A percentile compares a stretch with the other conserved stretches of the same genome.
Conservation (phyloP, 1,139 yeast species). For the Yamadazyma triangularis region DNA sequence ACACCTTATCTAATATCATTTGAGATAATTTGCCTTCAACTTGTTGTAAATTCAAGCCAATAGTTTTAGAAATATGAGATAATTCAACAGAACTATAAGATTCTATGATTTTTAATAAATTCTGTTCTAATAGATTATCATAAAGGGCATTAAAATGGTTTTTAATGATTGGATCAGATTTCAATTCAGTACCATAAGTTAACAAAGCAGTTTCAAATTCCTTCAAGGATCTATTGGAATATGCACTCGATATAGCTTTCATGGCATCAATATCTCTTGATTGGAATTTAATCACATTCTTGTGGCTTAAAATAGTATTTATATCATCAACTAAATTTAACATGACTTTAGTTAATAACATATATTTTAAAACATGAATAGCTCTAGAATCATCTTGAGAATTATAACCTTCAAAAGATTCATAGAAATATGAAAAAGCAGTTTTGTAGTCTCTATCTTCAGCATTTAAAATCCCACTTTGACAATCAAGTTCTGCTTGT, state of each 20-base stretch:
- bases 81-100: slow-evolving; percentile 95
- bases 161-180: slow-evolving; percentile 83
- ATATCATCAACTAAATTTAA: slow-evolving; percentile 83
- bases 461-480: slow-evolving; percentile 93
- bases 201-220: slow-evolving; percentile 82
- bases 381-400: slow-evolving; percentile 62
- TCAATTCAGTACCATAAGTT: slow-evolving; percentile 68
- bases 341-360: slow-evolving; percentile 93
- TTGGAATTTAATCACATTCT: slow-evolving; percentile 76
- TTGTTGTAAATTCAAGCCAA: slow-evolving; percentile 83
- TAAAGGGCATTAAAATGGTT: slow-evolving; percentile 90
- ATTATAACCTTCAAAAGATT: slow-evolving; percentile 85
- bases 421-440: slow-evolving; percentile 91
- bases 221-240: slow-evolving; percentile 81
- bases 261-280: slow-evolving; percentile 79
- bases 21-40: slow-evolving; percentile 94
- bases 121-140: slow-evolving; percentile 89
- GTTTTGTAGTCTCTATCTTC: slow-evolving; percentile 97
- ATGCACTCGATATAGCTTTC: slow-evolving; percentile 89
- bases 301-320: slow-evolving; percentile 68
- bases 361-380: slow-evolving; percentile 78
- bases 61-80: slow-evolving; percentile 78
- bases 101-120: slow-evolving; percentile 89
- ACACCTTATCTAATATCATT: slow-evolving; percentile 92
- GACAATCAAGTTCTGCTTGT: slow-evolving; percentile 92